A percentile compares a stretch with the other conserved stretches of the same genome.
phyloP scores from a whole-genome alignment of 2,329 filamentous ascomycete genomes.

The Paecilomyces formosus region DNA sequence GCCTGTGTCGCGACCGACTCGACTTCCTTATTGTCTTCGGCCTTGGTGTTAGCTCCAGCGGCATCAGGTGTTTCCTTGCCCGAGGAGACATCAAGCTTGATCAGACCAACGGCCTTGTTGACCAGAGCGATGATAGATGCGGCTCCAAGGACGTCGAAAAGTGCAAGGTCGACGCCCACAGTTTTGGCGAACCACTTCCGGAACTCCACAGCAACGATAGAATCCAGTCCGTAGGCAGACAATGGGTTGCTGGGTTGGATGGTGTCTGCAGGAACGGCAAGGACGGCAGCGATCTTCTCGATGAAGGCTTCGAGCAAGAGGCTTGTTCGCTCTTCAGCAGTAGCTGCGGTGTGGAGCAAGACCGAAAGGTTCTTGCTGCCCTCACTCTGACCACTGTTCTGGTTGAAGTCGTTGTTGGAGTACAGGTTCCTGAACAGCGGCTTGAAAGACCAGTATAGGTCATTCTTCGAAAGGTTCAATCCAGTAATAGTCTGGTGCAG shows the following conservation, averaged over 20 bases:
- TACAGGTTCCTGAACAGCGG: constrained; percentile 14
- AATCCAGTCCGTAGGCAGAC: constrained; percentile 14
- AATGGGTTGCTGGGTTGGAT: constrained; percentile 7
- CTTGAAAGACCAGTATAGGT: constrained; percentile 12
- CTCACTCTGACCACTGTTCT: constrained; percentile 2
- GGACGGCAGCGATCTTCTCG: constrained; percentile 6
- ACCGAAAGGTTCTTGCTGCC: constrained; percentile 8
- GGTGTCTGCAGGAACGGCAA: constrained; percentile 5
- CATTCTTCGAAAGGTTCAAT: constrained; percentile 12
- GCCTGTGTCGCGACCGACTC: neutral
- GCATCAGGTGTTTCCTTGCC: neutral
- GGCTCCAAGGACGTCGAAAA: constrained; percentile 17
- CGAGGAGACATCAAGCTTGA: constrained; percentile 4
- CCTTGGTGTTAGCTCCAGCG: neutral
- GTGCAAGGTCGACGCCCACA: constrained; percentile 14
- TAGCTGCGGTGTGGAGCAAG: constrained; percentile 5
- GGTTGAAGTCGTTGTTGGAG: constrained; percentile 11
- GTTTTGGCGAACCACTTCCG: constrained; percentile 16
- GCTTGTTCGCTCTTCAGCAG: constrained; percentile 3
- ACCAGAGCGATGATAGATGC: constrained; percentile 14
- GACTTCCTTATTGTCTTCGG: neutral
- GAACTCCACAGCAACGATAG: constrained; percentile 14
- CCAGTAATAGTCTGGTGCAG: constrained; percentile 15
- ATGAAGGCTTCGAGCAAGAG: constrained; percentile 10
- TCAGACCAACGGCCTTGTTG: constrained; percentile 11